Base-by-base conservation (phyloP, 2,329 filamentous ascomycete species). In the Aspergillus ibericus region DNA sequence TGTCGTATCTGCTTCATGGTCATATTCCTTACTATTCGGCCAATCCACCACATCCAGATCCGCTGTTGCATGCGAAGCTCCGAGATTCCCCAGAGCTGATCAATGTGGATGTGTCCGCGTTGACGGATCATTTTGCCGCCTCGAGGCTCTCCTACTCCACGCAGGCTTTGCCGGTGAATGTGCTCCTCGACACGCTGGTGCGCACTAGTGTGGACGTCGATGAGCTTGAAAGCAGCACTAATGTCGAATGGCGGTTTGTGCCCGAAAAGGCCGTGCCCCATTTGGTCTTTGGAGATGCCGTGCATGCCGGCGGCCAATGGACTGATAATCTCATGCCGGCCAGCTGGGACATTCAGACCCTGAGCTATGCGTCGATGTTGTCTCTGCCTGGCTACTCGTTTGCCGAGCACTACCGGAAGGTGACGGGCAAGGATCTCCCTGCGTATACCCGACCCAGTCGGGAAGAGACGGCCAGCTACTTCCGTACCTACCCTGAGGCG, bases 361-460 rank as follows among this genome's bases (percentile, higher is more conserved):
- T 87, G 69, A 86, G 84, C 69, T 87, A 87, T 73, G 83, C 84
- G 2, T 83, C 85, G 58, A 83, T 85, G 80, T 75, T 87, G 6
- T 85, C 83, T 13, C 73, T 87, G 25, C 85, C 85, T 0, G 84
- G 82, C 0, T 87, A 86, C 67, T 81, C 80, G 5, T 85, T 85
- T 64, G 76, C 78, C 2, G 79, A 84, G 9, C 81, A 86, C 66
- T 77, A 83, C 61, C 73, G 72, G 27, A 73, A 67, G 51, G 70
- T 63, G 2, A 73, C 77, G 44, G 78, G 78, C 25, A 70, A 75
- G 36, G 66, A 72, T 13, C 68, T 82, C 32, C 78, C 82, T 5
- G 75, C 83, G 16, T 84, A 84, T 61, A 80, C 82, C 29, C 76
- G 85, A 18, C 85, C 84, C 5, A 82, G 82, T 0, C 75, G 84